Evolutionary conservation across 1,284 basidiomycete genomes (phyloP).

Genomic region (Ustilago cynodontis): DNA sequence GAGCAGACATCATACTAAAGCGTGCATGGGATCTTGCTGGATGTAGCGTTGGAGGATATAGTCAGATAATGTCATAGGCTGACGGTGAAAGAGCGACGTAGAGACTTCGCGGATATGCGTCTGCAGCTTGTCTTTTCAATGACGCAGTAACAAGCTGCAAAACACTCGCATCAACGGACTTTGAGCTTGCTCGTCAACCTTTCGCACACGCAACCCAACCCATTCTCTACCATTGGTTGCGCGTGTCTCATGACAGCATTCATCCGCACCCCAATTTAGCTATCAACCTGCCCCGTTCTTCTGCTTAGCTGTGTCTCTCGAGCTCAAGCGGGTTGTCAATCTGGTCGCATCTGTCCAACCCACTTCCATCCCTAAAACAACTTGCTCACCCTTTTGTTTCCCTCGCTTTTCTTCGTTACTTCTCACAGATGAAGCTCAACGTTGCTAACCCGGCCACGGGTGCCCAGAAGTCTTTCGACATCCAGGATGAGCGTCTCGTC

Average conservation of each 20-base stretch:
- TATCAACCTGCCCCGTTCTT: background rate
- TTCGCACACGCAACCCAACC: background rate
- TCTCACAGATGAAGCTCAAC: slow-evolving; percentile 87
- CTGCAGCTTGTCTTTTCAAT: background rate
- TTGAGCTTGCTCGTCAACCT: background rate
- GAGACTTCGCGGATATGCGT: too few species aligned
- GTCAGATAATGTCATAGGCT: too few species aligned
- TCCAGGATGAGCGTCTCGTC: slow-evolving; percentile 91
- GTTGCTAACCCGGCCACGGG: slow-evolving; percentile 94
- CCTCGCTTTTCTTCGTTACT: background rate
- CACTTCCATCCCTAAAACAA: background rate
- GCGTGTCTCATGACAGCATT: background rate
- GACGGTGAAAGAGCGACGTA: too few species aligned
- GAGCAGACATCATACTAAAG: too few species aligned
- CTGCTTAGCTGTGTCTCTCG: slow-evolving; percentile 27
- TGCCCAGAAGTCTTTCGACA: slow-evolving; percentile 90
- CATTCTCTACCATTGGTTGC: background rate
- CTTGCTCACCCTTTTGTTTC: slow-evolving; percentile 26
- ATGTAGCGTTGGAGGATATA: too few species aligned
- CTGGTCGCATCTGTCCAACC: background rate
- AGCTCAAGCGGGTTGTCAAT: background rate
- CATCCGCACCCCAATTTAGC: background rate
- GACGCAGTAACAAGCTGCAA: background rate
- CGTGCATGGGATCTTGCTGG: too few species aligned
- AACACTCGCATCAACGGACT: background rate